phyloP scores from a whole-genome alignment of 2,329 filamentous ascomycete genomes.

The Fusarium robinianum region DNA sequence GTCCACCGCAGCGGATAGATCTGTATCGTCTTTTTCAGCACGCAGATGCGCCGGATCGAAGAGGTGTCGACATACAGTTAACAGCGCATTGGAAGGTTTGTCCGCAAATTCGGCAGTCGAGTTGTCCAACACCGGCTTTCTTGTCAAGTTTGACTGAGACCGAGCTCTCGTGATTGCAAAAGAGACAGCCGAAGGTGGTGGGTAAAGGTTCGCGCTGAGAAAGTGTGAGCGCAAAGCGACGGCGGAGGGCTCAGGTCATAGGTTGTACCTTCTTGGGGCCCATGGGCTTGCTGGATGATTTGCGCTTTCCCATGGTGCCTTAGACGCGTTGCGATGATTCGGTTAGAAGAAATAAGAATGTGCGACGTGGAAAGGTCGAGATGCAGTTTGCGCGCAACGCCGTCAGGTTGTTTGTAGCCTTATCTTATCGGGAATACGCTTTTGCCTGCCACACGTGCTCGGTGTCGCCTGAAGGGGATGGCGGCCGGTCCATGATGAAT shows the following conservation, averaged over 20 bases:
- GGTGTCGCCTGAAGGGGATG: conserved; percentile 2
- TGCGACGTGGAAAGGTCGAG: too few species aligned
- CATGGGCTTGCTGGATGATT: conserved; percentile 84
- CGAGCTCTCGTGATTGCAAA: conserved; percentile 97
- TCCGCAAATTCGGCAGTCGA: conserved; percentile 91
- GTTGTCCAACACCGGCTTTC: conserved; percentile 81
- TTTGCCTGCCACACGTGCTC: conserved; percentile 34
- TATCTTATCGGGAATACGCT: conserved; percentile 34
- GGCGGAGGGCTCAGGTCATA: conserved; percentile 2
- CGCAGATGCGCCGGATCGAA: conserved; percentile 13
- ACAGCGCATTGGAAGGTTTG: conserved; percentile 92
- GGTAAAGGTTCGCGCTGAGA: conserved; percentile 69
- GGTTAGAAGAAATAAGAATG: too few species aligned
- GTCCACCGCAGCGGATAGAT: conserved; percentile 88
- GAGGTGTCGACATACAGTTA: conserved; percentile 73
- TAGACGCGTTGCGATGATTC: too few species aligned
- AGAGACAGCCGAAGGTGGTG: conserved; percentile 92
- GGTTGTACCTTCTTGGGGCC: conserved; percentile 76
- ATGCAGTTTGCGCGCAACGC: too few species aligned
- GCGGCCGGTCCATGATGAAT: conserved; percentile 4
- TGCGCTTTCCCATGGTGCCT: conserved; percentile 80
- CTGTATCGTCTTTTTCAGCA: conserved; percentile 49
- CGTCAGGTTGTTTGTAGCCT: conserved; percentile 20
- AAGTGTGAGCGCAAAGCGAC: conserved; percentile 18
- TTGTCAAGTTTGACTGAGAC: conserved; percentile 92